Conservation (phyloP, 306 rosid genomes). For the Quercus parvula region DNA sequence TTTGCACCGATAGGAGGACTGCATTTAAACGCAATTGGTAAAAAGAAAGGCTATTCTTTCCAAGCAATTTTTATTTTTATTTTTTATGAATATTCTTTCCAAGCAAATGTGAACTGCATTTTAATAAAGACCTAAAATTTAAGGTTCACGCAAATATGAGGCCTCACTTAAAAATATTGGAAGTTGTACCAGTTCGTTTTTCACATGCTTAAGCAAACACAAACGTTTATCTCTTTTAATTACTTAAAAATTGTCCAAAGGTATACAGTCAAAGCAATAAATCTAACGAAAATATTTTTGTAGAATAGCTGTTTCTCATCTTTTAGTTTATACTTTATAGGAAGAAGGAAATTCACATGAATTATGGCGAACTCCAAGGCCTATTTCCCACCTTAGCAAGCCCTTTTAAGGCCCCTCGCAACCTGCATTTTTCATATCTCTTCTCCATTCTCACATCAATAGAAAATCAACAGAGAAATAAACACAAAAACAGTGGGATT, state of each 20-base stretch:
- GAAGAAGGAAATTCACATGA: conserved; percentile 20
- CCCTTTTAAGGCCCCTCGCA: conserved; percentile 15
- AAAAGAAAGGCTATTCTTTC: too few relatives aligned
- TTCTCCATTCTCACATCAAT: conserved; percentile 2
- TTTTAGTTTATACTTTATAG: background rate
- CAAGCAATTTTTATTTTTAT: too few relatives aligned
- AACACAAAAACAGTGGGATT: conserved; percentile 1
- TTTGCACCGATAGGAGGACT: too few relatives aligned
- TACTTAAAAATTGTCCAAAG: background rate
- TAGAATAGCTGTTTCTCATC: background rate
- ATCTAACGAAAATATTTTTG: background rate
- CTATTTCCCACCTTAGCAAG: background rate
- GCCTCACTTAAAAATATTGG: too few relatives aligned
- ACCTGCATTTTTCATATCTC: conserved; percentile 13
- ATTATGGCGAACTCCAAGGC: conserved; percentile 37
- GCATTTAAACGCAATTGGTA: too few relatives aligned
- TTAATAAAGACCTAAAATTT: too few relatives aligned
- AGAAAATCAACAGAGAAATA: conserved; percentile 20
- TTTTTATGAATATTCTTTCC: too few relatives aligned
- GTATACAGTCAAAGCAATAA: background rate
- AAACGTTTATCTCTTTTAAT: background rate
- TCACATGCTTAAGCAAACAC: background rate
- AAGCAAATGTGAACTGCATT: too few relatives aligned
- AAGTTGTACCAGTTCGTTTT: background rate
- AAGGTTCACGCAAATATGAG: too few relatives aligned